Evolutionary conservation across 2,329 filamentous ascomycete genomes (phyloP).

Genomic region (Fusarium sp.): DNA sequence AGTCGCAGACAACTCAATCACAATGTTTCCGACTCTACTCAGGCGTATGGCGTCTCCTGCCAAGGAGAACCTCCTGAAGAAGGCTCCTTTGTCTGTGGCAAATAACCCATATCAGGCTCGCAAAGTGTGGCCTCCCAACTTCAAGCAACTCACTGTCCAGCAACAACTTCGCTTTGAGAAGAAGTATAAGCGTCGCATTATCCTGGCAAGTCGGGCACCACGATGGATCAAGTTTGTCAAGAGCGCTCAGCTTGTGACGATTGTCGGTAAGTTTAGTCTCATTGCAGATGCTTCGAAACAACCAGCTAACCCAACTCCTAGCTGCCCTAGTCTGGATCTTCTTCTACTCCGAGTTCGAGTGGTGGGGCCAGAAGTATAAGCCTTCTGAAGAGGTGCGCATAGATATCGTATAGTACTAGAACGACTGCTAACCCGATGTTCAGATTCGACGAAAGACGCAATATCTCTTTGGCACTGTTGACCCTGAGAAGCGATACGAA

Average conservation of each 20-base stretch:
- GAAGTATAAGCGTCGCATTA: slow-evolving; percentile 79
- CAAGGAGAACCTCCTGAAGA: slow-evolving; percentile 48
- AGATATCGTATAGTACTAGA: background rate
- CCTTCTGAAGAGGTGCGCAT: slow-evolving; percentile 58
- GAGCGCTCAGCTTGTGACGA: slow-evolving; percentile 72
- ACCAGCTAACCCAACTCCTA: slow-evolving; percentile 39
- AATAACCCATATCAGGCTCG: slow-evolving; percentile 74
- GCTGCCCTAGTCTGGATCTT: slow-evolving; percentile 56
- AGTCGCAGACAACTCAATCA: slow-evolving; percentile 5
- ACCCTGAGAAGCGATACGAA: slow-evolving; percentile 60
- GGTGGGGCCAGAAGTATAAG: slow-evolving; percentile 59
- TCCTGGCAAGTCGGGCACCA: slow-evolving; percentile 72
- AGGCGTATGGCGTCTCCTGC: slow-evolving; percentile 54
- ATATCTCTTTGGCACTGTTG: slow-evolving; percentile 57
- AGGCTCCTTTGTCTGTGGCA: slow-evolving; percentile 55
- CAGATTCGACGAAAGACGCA: slow-evolving; percentile 56
- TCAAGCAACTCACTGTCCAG: slow-evolving; percentile 75
- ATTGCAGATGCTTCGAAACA: background rate
- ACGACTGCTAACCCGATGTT: slow-evolving; percentile 18
- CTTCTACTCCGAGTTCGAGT: slow-evolving; percentile 61
- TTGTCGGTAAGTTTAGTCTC: slow-evolving; percentile 61
- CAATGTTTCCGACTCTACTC: slow-evolving; percentile 55
- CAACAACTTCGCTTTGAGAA: slow-evolving; percentile 84
- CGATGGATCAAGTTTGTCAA: slow-evolving; percentile 74
- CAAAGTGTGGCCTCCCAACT: slow-evolving; percentile 84